A percentile compares a stretch with the other conserved stretches of the same genome.
Evolutionary conservation across 768 basidiomycete genomes (phyloP).

Genomic region (Boletus coccyginus): DNA sequence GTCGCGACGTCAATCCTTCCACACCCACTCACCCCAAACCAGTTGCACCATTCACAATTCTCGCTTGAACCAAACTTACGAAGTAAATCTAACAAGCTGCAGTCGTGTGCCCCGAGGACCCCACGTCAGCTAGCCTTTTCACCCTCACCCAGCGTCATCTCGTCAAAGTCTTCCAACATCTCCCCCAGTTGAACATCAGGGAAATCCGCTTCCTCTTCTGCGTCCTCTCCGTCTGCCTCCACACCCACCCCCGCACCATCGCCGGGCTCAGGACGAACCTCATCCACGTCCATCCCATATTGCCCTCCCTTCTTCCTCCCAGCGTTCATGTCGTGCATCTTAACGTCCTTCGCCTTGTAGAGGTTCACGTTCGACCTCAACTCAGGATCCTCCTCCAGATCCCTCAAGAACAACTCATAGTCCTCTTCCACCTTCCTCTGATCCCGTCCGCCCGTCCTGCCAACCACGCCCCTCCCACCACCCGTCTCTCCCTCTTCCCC

Average conservation of each 20-base stretch:
- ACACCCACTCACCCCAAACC: no score
- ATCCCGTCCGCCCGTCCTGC: constrained; percentile 86
- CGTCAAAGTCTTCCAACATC: constrained; percentile 88
- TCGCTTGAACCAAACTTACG: no score
- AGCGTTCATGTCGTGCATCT: constrained; percentile 43
- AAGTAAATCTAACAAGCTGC: no score
- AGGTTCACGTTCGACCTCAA: constrained; percentile 83
- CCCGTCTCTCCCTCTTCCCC: constrained; percentile 84
- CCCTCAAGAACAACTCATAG: constrained; percentile 93
- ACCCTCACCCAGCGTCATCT: constrained; percentile 68
- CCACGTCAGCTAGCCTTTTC: constrained; percentile 16
- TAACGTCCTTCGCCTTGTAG: constrained; percentile 66
- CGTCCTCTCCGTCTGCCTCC: constrained; percentile 37
- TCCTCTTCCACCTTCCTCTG: constrained; percentile 93
- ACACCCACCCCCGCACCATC: constrained; percentile 15
- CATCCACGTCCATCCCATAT: constrained; percentile 67
- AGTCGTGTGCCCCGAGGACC: not conserved
- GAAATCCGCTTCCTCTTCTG: constrained; percentile 80
- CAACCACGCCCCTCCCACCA: constrained; percentile 80
- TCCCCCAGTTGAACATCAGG: constrained; percentile 84
- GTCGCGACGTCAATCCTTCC: no score
- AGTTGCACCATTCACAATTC: no score
- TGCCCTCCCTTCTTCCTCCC: constrained; percentile 26
- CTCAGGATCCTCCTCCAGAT: constrained; percentile 94
- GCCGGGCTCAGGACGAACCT: constrained; percentile 31